Percentiles rank a stretch among this genome's conserved stretches.
These are phyloP conservation scores for Calophaca sinica DNA, from an alignment of 306 rosid genomes.

Conservation along the genomic window DNA sequence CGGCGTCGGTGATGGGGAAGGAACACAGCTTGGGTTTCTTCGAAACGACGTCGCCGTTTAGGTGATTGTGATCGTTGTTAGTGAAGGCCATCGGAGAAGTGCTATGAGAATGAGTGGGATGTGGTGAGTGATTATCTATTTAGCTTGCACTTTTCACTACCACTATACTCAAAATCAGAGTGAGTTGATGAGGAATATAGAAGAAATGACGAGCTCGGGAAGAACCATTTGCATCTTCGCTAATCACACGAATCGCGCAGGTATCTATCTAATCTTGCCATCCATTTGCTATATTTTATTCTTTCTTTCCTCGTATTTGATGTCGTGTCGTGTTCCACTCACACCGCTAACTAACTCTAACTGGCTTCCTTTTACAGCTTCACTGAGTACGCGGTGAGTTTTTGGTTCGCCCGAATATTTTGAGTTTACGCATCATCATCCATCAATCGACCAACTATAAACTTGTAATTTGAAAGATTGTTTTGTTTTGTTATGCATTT, in stretches of 20 bases:
- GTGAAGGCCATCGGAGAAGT: not conserved
- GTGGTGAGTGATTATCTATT: not conserved
- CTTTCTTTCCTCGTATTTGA: not conserved
- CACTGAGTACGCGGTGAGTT: too few relatives aligned
- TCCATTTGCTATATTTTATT: not conserved
- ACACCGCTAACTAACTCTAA: too few relatives aligned
- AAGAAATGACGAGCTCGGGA: too few relatives aligned
- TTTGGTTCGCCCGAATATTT: too few relatives aligned
- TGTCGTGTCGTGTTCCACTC: not conserved
- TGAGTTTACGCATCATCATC: too few relatives aligned
- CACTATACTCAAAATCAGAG: not conserved
- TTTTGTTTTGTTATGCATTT: too few relatives aligned
- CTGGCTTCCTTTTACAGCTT: too few relatives aligned
- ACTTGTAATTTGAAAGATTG: too few relatives aligned
- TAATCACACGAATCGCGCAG: not conserved
- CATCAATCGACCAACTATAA: too few relatives aligned
- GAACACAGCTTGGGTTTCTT: slow-evolving; percentile 59
- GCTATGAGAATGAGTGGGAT: not conserved
- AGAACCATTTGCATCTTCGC: not conserved
- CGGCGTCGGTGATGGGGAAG: slow-evolving; percentile 52
- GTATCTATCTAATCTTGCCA: not conserved
- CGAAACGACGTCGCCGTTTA: slow-evolving; percentile 10
- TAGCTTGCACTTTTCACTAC: not conserved
- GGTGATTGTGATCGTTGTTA: not conserved
- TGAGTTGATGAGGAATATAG: too few relatives aligned